A percentile compares a stretch with the other conserved stretches of the same genome.
Conservation (phyloP, 352 stramenopile species). For the Phytophthora pisi region DNA sequence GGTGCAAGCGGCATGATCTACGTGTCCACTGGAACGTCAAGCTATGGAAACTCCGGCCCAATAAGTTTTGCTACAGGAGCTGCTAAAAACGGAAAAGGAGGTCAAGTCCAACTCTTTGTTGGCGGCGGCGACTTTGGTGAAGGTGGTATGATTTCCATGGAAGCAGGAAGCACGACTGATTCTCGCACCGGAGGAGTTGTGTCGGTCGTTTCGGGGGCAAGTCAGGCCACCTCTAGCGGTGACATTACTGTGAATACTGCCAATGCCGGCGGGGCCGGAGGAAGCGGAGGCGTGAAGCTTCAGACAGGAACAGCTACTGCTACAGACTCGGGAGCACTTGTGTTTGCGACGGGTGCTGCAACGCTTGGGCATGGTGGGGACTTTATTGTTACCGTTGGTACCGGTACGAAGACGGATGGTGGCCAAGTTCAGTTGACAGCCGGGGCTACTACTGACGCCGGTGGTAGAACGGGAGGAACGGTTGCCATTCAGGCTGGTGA, state of each 20-base stretch:
- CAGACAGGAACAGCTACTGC: slow-evolving; percentile 62
- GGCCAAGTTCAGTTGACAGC: slow-evolving; percentile 75
- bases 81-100: slow-evolving; percentile 54
- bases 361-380: slow-evolving; percentile 68
- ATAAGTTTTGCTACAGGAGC: slow-evolving; percentile 61
- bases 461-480: slow-evolving; percentile 47
- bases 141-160: slow-evolving; percentile 78
- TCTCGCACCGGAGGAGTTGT: slow-evolving; percentile 71
- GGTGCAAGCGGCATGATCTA: slow-evolving; percentile 57
- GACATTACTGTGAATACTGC: slow-evolving; percentile 67
- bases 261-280: slow-evolving; percentile 60
- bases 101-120: slow-evolving; percentile 56
- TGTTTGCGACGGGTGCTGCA: slow-evolving; percentile 59
- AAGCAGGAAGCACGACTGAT: slow-evolving; percentile 74
- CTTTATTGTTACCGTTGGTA: slow-evolving; percentile 55
- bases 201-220: slow-evolving; percentile 59
- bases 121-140: slow-evolving; percentile 80
- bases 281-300: slow-evolving; percentile 63
- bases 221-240: slow-evolving; percentile 67
- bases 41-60: slow-evolving; percentile 59
- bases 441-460: slow-evolving; percentile 53
- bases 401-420: slow-evolving; percentile 57
- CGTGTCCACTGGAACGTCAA: slow-evolving; percentile 48
- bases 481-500: slow-evolving; percentile 66
- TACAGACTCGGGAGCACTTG: slow-evolving; percentile 57